These are phyloP conservation scores for Rhododendron molle DNA, from an alignment of 148 eudicot genomes.

Conservation along the genomic window DNA sequence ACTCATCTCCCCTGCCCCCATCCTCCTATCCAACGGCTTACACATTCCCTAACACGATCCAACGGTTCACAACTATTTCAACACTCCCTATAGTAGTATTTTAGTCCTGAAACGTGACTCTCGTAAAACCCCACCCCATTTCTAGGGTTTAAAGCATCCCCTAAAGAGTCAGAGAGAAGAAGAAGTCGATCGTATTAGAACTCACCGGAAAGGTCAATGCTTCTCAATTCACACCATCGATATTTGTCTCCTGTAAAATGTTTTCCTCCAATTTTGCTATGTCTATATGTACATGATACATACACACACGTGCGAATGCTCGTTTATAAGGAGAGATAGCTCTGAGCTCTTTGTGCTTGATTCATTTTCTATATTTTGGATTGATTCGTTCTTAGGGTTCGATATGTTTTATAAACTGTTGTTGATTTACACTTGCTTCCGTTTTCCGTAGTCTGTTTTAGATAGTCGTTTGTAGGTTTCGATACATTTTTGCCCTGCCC, in stretches of 20 bases:
- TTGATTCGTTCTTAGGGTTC: background rate
- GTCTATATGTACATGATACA: background rate
- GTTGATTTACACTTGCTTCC: background rate
- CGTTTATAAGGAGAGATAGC: background rate
- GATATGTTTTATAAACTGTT: background rate
- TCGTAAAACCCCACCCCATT: background rate
- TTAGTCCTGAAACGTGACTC: background rate
- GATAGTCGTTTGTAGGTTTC: background rate
- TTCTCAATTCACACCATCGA: background rate
- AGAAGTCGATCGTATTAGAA: background rate
- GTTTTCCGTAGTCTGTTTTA: background rate
- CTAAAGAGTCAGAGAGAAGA: background rate
- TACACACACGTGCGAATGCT: background rate
- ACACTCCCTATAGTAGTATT: background rate
- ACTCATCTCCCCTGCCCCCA: no score
- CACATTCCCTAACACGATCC: background rate
- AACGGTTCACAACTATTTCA: background rate
- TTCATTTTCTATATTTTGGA: background rate
- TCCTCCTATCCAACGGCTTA: conserved; percentile 1
- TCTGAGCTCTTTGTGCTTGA: background rate
- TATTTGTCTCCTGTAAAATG: background rate
- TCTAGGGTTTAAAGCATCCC: conserved; percentile 10
- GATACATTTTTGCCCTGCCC: background rate
- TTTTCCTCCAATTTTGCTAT: background rate
- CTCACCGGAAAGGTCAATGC: background rate